Evolutionary conservation across 164 flowering plant species (phyloP).

Genomic region (Macadamia integrifolia): DNA sequence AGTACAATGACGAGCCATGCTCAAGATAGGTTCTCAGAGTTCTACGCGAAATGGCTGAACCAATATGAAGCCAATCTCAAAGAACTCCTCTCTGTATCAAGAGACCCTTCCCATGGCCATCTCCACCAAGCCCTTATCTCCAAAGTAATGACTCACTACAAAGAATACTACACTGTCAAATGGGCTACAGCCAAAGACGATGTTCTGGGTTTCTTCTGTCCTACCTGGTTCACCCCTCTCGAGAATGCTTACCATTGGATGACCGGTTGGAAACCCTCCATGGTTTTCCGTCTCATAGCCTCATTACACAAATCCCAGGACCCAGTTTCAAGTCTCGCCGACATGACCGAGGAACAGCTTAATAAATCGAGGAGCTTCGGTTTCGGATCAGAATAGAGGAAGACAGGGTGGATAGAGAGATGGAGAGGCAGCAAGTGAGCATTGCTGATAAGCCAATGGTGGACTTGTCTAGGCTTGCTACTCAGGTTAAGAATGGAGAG

Average conservation of each 20-base stretch:
- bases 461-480: slow-evolving; percentile 9
- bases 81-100: slow-evolving; percentile 15
- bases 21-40: slow-evolving; percentile 33
- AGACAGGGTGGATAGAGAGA: slow-evolving; percentile 22
- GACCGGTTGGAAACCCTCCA: slow-evolving; percentile 62
- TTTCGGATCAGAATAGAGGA: slow-evolving; percentile 21
- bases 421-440: slow-evolving; percentile 26
- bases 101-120: slow-evolving; percentile 11
- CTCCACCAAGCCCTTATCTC: slow-evolving; percentile 25
- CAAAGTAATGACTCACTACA: slow-evolving; percentile 37
- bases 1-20: slow-evolving; percentile 8
- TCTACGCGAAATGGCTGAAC: slow-evolving; percentile 37
- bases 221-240: slow-evolving; percentile 38
- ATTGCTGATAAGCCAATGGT: slow-evolving; percentile 23
- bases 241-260: slow-evolving; percentile 49
- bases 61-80: slow-evolving; percentile 26
- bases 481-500: slow-evolving; percentile 6
- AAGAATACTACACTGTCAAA: slow-evolving; percentile 45
- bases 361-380: slow-evolving; percentile 15
- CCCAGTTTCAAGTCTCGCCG: slow-evolving; percentile 5
- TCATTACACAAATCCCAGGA: slow-evolving; percentile 13
- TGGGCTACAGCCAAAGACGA: slow-evolving; percentile 58
- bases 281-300: slow-evolving; percentile 30
- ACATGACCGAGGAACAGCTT: slow-evolving; percentile 4
- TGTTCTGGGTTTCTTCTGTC: slow-evolving; percentile 35